These are phyloP conservation scores for Rozella allomycis DNA, from an alignment of 371 early-diverging fungal species.

Conservation along the genomic window DNA sequence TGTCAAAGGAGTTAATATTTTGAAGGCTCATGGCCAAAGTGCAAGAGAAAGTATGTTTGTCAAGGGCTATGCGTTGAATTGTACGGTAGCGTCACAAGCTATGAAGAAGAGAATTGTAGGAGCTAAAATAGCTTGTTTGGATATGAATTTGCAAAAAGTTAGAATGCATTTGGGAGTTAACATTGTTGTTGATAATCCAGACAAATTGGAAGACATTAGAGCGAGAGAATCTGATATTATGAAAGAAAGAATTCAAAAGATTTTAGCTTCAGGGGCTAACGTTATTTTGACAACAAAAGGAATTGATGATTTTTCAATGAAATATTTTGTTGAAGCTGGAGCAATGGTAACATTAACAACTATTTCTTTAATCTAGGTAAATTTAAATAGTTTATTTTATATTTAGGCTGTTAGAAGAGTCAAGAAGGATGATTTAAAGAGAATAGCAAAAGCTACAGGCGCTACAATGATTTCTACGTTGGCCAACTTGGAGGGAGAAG, in stretches of 20 bases:
- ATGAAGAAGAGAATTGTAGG: constrained; percentile 69
- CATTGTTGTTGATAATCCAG: constrained; percentile 93
- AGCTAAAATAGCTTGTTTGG: constrained; percentile 96
- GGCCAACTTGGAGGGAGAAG: constrained; percentile 93
- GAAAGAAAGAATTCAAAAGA: constrained; percentile 82
- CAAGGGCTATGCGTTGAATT: constrained; percentile 96
- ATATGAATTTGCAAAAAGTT: constrained; percentile 98
- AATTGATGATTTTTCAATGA: constrained; percentile 95
- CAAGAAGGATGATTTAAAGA: constrained; percentile 89
- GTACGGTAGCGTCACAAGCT: constrained; percentile 82
- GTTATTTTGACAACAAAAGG: constrained; percentile 98
- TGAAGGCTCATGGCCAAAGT: constrained; percentile 96
- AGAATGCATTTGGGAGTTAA: constrained; percentile 95
- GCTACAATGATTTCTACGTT: constrained; percentile 88
- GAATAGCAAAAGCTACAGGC: constrained; percentile 93
- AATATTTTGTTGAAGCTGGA: constrained; percentile 85
- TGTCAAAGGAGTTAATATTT: constrained; percentile 91
- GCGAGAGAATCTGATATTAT: constrained; percentile 91
- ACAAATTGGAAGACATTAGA: constrained; percentile 93
- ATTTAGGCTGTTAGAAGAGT: constrained; percentile 73
- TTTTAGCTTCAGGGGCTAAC: constrained; percentile 89
- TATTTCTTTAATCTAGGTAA: no score
- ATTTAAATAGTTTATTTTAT: no score
- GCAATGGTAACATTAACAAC: no score
- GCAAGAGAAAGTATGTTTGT: constrained; percentile 76